A percentile compares a stretch with the other conserved stretches of the same genome.
Conservation (phyloP, 768 basidiomycete species). For the Amanita rubescens region DNA sequence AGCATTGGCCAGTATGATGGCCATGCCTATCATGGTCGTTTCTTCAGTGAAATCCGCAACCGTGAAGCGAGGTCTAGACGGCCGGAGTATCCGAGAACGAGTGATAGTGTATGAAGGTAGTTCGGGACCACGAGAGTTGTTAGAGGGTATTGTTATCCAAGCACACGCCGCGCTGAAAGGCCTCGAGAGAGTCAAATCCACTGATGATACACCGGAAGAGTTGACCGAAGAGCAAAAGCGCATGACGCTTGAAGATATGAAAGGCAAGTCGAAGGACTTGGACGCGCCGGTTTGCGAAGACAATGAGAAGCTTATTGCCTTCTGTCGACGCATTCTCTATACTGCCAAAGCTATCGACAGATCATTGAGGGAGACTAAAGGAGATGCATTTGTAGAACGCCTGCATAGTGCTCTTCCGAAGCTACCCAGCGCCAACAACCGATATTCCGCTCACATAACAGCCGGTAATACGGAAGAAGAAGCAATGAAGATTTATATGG, state of each 20-base stretch:
- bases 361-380: constrained; percentile 84
- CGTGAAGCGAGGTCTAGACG: constrained; percentile 42
- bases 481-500: constrained; percentile 60
- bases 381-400: constrained; percentile 75
- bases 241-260: constrained; percentile 53
- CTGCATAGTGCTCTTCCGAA: constrained; percentile 72
- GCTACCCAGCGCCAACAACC: constrained; percentile 43
- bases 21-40: constrained; percentile 92
- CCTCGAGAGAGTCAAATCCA: constrained; percentile 54
- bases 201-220: constrained; percentile 45
- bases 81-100: constrained; percentile 57
- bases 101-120: constrained; percentile 87
- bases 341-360: constrained; percentile 84
- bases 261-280: constrained; percentile 61
- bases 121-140: constrained; percentile 81
- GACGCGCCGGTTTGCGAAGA: constrained; percentile 50
- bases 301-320: constrained; percentile 67
- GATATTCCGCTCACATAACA: constrained; percentile 30
- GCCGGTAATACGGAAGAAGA: constrained; percentile 60
- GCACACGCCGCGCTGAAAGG: constrained; percentile 90
- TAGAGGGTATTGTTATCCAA: constrained; percentile 90
- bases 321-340: constrained; percentile 80
- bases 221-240: constrained; percentile 89
- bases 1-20: constrained; percentile 91
- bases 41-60: constrained; percentile 57